A percentile compares a stretch with the other conserved stretches of the same genome.
Evolutionary conservation across 805 yeast genomes (phyloP).

Genomic region (Spathaspora boniae): DNA sequence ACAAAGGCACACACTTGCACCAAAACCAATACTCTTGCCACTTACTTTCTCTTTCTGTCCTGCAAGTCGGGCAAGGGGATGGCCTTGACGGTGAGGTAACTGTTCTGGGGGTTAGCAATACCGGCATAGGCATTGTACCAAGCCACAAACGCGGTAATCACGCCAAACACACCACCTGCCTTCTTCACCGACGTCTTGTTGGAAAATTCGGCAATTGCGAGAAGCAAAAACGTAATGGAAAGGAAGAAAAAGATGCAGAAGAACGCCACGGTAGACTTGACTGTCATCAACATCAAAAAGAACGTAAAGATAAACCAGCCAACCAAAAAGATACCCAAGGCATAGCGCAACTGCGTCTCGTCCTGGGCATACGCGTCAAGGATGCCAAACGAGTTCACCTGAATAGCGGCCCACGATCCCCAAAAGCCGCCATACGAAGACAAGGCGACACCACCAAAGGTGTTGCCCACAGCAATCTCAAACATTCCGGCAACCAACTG

Average conservation of each 20-base stretch:
- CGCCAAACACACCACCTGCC: conserved; percentile 42
- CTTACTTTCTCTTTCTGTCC: conserved; percentile 13
- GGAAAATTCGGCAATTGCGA: conserved; percentile 37
- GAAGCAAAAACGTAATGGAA: conserved; percentile 37
- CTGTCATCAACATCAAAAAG: conserved; percentile 37
- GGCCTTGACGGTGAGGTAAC: conserved; percentile 51
- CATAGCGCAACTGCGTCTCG: conserved; percentile 25
- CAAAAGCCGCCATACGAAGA: conserved; percentile 70
- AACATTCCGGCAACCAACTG: conserved; percentile 73
- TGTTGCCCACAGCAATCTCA: conserved; percentile 72
- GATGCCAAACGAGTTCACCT: conserved; percentile 36
- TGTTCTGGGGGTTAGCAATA: conserved; percentile 56
- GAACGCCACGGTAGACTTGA: conserved; percentile 43
- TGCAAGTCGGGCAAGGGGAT: conserved; percentile 38
- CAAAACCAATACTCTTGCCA: too few species aligned
- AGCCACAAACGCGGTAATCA: conserved; percentile 39
- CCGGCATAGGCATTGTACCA: conserved; percentile 49
- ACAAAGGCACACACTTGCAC: too few species aligned
- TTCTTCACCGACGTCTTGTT: conserved; percentile 28
- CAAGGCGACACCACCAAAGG: conserved; percentile 68
- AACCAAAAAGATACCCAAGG: conserved; percentile 35
- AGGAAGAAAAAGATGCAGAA: conserved; percentile 39
- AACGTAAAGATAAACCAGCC: conserved; percentile 46
- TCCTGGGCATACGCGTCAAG: conserved; percentile 28
- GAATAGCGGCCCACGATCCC: conserved; percentile 69